Conservation (phyloP, 805 yeast genomes). For the Pichia phayaonensis region DNA sequence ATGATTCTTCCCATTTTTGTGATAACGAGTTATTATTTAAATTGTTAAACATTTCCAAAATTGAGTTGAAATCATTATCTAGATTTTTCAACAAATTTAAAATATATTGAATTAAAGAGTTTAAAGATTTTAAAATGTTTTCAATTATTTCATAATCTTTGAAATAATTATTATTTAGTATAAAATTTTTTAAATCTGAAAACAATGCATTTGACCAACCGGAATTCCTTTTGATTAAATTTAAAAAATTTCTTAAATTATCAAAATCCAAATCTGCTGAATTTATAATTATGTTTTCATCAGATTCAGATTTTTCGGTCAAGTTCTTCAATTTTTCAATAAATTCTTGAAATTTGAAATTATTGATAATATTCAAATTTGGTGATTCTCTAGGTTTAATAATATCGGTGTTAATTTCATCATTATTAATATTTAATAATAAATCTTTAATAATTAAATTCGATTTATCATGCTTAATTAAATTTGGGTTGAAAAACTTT, state of each 20-base stretch:
- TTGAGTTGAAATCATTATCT: slow-evolving; percentile 32
- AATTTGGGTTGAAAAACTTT: slow-evolving; percentile 36
- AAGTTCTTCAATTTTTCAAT: not conserved
- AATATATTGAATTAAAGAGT: slow-evolving; percentile 43
- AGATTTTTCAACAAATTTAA: slow-evolving; percentile 37
- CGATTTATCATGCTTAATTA: slow-evolving; percentile 14
- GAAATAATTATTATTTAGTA: slow-evolving; percentile 15
- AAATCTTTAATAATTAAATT: slow-evolving; percentile 15
- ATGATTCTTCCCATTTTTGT: slow-evolving; percentile 34
- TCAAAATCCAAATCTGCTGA: slow-evolving; percentile 29
- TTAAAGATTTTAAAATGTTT: slow-evolving; percentile 40
- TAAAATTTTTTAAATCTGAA: slow-evolving; percentile 28
- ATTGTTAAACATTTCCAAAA: slow-evolving; percentile 27
- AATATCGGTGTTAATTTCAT: slow-evolving; percentile 21
- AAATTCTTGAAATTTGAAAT: not conserved
- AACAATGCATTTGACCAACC: slow-evolving; percentile 33
- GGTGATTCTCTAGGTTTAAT: slow-evolving; percentile 31
- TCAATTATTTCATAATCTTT: slow-evolving; percentile 29
- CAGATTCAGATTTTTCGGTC: slow-evolving; percentile 4
- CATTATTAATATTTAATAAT: slow-evolving; percentile 19
- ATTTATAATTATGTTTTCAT: slow-evolving; percentile 13
- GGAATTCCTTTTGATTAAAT: slow-evolving; percentile 29
- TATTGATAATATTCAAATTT: slow-evolving; percentile 3
- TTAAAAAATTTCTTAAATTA: slow-evolving; percentile 31
- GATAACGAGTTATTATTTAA: slow-evolving; percentile 37